Evolutionary conservation across 345 rosid species (phyloP).

Genomic region (Boechera divaricarpa): DNA sequence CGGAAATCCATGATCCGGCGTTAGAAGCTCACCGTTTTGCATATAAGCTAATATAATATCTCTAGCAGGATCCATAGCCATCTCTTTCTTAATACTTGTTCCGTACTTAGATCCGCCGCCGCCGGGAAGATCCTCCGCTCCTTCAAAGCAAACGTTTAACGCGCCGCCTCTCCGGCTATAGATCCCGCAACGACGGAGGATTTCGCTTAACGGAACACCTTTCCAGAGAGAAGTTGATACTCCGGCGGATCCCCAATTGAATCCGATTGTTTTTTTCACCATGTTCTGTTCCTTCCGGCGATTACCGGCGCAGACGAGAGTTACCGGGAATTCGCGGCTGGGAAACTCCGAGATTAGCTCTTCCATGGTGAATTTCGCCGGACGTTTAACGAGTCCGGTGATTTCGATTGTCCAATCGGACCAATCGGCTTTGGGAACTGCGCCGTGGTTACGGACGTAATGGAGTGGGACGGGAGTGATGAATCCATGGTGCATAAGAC

Average conservation of each 20-base stretch:
- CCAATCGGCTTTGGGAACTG: conserved; percentile 75
- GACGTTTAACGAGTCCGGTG: conserved; percentile 74
- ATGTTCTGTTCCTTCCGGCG: conserved; percentile 93
- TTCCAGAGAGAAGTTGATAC: conserved; percentile 86
- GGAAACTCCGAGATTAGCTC: conserved; percentile 68
- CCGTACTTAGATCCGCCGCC: conserved; percentile 97
- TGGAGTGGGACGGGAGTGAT: conserved; percentile 94
- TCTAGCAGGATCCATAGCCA: conserved; percentile 82
- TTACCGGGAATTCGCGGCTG: conserved; percentile 72
- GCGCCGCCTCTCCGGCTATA: conserved; percentile 66
- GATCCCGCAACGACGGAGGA: conserved; percentile 78
- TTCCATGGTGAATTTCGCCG: conserved; percentile 76
- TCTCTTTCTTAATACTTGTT: conserved; percentile 69
- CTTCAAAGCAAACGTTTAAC: conserved; percentile 88
- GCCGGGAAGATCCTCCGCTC: conserved; percentile 91
- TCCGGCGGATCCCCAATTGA: conserved; percentile 94
- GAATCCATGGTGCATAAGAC: conserved; percentile 95
- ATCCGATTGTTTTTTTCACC: conserved; percentile 82
- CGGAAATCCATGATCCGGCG: conserved; percentile 95
- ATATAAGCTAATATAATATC: conserved; percentile 87
- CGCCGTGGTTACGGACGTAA: conserved; percentile 92
- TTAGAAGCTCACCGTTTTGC: conserved; percentile 87
- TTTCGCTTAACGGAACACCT: conserved; percentile 66
- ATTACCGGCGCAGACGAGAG: conserved; percentile 92
- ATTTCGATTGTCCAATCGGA: conserved; percentile 78